Conservation (phyloP, 768 basidiomycete genomes). For the Flagelloscypha sp. region DNA sequence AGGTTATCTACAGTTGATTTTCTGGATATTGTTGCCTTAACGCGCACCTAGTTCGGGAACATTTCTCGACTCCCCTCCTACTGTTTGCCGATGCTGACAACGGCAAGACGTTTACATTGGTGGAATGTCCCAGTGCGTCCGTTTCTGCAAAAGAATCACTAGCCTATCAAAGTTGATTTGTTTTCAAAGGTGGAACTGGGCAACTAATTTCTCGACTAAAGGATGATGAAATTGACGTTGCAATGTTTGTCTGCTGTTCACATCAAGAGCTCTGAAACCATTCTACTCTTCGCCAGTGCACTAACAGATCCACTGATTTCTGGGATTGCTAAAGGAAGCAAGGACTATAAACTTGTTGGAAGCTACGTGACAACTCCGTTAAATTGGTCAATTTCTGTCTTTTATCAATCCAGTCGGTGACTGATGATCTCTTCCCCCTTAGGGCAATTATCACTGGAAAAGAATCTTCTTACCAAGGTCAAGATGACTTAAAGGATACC, state of each 20-base stretch:
- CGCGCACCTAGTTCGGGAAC: slow-evolving; percentile 57
- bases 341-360: slow-evolving; percentile 85
- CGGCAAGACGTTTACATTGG: slow-evolving; percentile 67
- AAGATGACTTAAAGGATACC: slow-evolving; percentile 70
- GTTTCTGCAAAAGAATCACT: slow-evolving; percentile 4
- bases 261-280: background rate
- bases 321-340: slow-evolving; percentile 84
- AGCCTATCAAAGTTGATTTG: slow-evolving; percentile 9
- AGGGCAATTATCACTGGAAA: slow-evolving; percentile 94
- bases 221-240: slow-evolving; percentile 73
- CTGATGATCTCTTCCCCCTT: background rate
- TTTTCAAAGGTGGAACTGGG: slow-evolving; percentile 68
- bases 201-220: slow-evolving; percentile 71
- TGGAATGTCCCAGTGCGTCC: slow-evolving; percentile 78
- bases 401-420: background rate
- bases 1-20: background rate
- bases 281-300: slow-evolving; percentile 40
- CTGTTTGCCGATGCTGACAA: slow-evolving; percentile 70
- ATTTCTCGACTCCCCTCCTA: slow-evolving; percentile 88
- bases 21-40: background rate
- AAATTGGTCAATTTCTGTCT: slow-evolving; percentile 52
- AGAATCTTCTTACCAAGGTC: slow-evolving; percentile 57
- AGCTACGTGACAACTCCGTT: slow-evolving; percentile 86
- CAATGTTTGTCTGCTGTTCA: slow-evolving; percentile 45
- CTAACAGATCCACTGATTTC: slow-evolving; percentile 88